Evolutionary conservation across 108 stramenopile genomes (phyloP).

Genomic region (Skeletonema grethae): DNA sequence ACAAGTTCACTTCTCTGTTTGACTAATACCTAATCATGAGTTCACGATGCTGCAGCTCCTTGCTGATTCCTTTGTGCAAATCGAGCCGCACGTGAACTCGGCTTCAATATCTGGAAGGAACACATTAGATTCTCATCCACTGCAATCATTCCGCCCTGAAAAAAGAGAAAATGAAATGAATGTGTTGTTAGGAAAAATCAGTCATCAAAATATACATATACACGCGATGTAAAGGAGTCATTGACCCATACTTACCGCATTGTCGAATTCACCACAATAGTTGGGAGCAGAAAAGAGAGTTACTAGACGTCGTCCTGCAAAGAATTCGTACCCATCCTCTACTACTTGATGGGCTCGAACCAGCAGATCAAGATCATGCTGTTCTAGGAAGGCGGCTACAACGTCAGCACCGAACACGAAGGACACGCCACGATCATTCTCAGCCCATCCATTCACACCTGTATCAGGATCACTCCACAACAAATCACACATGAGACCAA

Average conservation of each 20-base stretch:
- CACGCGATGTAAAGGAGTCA: constrained; percentile 3
- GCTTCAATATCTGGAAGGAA: constrained; percentile 70
- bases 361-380: constrained; percentile 89
- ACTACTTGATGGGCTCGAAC: constrained; percentile 97
- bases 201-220: not conserved
- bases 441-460: constrained; percentile 83
- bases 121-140: constrained; percentile 78
- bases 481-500: constrained; percentile 93
- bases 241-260: constrained; percentile 52
- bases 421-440: constrained; percentile 94
- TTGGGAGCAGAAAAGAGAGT: constrained; percentile 87
- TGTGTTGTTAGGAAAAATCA: not conserved
- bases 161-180: not conserved
- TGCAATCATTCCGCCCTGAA: constrained; percentile 73
- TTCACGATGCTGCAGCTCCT: constrained; percentile 14
- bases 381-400: constrained; percentile 71
- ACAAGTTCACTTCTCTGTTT: not conserved
- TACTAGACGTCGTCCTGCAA: constrained; percentile 82
- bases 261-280: constrained; percentile 88
- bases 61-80: constrained; percentile 48
- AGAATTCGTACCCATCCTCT: constrained; percentile 95
- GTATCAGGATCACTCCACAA: constrained; percentile 95
- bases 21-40: not conserved
- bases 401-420: constrained; percentile 95
- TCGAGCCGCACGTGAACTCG: constrained; percentile 46